These are phyloP conservation scores for Saccharomycopsis fermentans DNA, from an alignment of 805 yeast species.

Conservation along the genomic window DNA sequence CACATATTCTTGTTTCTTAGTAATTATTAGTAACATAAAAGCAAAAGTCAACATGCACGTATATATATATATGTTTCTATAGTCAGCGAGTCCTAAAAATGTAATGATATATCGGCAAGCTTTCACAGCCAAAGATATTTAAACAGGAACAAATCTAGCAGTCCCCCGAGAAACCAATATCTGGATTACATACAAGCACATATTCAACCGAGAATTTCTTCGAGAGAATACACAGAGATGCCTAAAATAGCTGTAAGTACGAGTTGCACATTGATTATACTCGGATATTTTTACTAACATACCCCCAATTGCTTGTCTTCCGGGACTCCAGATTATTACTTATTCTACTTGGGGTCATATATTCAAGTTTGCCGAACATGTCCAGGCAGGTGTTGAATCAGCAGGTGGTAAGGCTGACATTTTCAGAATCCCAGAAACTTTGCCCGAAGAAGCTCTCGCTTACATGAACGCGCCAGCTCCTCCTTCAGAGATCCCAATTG, in stretches of 20 bases:
- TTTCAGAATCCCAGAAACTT: conserved; percentile 70
- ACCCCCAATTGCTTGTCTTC: conserved; percentile 9
- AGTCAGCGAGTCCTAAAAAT: no score
- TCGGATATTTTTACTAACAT: background rate
- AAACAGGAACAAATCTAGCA: no score
- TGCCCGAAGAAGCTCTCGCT: conserved; percentile 46
- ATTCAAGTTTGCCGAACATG: conserved; percentile 53
- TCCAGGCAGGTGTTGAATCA: conserved; percentile 55
- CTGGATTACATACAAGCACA: no score
- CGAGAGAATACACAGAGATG: no score
- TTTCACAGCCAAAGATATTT: no score
- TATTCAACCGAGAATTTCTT: no score
- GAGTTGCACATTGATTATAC: no score
- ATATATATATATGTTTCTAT: no score
- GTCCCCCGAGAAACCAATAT: no score
- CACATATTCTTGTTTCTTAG: background rate
- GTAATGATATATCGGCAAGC: background rate
- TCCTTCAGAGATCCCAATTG: conserved; percentile 50
- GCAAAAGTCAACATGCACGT: no score
- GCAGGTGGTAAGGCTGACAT: conserved; percentile 64
- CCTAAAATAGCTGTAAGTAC: background rate
- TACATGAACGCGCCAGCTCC: conserved; percentile 55
- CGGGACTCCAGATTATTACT: conserved; percentile 32
- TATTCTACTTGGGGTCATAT: conserved; percentile 80
- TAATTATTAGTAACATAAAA: background rate